Base-by-base conservation (phyloP, 306 rosid species). In the Medicago ruthenica region DNA sequence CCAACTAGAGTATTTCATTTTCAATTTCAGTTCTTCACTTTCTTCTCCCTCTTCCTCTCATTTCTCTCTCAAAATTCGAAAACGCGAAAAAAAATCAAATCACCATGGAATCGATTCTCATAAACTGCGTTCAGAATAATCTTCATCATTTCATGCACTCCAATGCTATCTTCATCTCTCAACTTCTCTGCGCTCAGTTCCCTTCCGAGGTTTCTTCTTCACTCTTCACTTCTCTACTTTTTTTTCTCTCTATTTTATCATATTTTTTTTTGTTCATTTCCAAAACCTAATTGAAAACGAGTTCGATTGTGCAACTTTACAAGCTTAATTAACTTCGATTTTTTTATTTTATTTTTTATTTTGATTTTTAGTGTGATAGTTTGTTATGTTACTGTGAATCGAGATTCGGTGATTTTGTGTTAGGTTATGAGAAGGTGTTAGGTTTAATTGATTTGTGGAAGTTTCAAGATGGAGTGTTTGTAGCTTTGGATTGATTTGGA, bases 151-250 rank as follows among this genome's bases (percentile, higher is more conserved):
- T 95, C 84, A 81, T 92, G 93, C 71, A 85, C 88, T 87, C 85
- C 39, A 92, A 95, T 78, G 97, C 99, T 76, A 88, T 92, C 80
- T 95, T 92, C 89, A 66, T 92, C 65, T 92, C 96, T 67, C 93
- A 92, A 54, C 93, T 97, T 34, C 96, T 95, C 80, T 95, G 97
- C 48, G 92, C 99, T 45, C 90, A 95, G 81, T 95, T 86, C 69
- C 93, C 83, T 47, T 54, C 78, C 20, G 78, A 65, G 83, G 78
- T 80, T 1, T 9, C 37, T 34, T 22, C 22, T 75, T 75, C 59
- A 3, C 14, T 55, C 37, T 1, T 44, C 37, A 8, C 65, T 80
- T 8, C 20, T 14, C 27, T 66, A 22, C 39, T 42, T 66, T 48
- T 70, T 34, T 34, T 27, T 27, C 31, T 27, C 31, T 27, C 31